Evolutionary conservation across 106 monocot genomes (phyloP).

Genomic region (Allium fistulosum): DNA sequence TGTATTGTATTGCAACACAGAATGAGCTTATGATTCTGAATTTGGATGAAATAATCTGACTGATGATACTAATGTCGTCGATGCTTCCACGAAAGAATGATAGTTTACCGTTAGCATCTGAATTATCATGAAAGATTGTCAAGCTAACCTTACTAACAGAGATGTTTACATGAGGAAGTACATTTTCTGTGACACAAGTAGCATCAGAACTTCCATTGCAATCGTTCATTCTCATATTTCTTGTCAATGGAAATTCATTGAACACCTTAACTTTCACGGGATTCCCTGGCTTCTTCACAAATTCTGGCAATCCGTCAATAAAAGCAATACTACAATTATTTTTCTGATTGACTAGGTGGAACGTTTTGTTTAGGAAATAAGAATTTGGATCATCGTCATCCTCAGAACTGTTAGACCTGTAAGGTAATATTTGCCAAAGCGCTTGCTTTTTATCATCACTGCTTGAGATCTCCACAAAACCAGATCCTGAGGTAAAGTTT

Average conservation of each 20-base stretch:
- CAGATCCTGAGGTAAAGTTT: too few species aligned
- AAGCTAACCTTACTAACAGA: slow-evolving; percentile 33
- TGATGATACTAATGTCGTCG: slow-evolving; percentile 29
- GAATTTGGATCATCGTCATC: too few species aligned
- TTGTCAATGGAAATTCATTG: slow-evolving; percentile 13
- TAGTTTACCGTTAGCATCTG: slow-evolving; percentile 48
- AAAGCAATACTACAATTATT: too few species aligned
- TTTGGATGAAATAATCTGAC: slow-evolving; percentile 49
- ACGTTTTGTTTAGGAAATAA: too few species aligned
- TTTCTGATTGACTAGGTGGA: too few species aligned
- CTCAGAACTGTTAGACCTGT: too few species aligned
- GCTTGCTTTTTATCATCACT: too few species aligned
- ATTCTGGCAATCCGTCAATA: too few species aligned
- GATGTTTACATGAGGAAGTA: slow-evolving; percentile 30
- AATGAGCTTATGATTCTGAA: slow-evolving; percentile 58
- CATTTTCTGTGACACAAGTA: slow-evolving; percentile 7
- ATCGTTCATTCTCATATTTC: slow-evolving; percentile 5
- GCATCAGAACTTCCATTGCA: background rate
- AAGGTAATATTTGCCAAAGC: too few species aligned
- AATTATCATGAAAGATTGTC: slow-evolving; percentile 57
- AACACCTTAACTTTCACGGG: slow-evolving; percentile 71
- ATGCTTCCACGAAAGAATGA: slow-evolving; percentile 40
- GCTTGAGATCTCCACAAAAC: too few species aligned
- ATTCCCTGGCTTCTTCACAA: slow-evolving; percentile 84
- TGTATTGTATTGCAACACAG: slow-evolving; percentile 25